phyloP scores from a whole-genome alignment of 2,329 filamentous ascomycete genomes.

The Sordariomycetes sp. region DNA sequence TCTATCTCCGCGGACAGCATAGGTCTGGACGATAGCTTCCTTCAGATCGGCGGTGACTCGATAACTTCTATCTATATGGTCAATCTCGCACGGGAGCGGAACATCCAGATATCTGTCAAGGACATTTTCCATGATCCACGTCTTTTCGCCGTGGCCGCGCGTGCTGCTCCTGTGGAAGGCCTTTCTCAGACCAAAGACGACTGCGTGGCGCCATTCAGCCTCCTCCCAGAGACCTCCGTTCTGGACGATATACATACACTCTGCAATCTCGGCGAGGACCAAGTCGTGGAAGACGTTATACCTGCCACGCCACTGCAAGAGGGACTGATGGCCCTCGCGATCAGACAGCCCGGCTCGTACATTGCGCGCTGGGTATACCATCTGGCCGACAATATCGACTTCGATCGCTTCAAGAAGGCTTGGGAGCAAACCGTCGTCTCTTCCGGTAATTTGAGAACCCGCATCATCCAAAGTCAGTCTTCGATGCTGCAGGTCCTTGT shows the following conservation, averaged over 20 bases:
- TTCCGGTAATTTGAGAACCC: slow-evolving; percentile 4
- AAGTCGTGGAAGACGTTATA: slow-evolving; percentile 19
- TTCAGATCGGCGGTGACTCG: slow-evolving; percentile 9
- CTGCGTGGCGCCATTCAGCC: neutral
- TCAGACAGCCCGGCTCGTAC: slow-evolving; percentile 19
- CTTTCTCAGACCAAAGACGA: neutral
- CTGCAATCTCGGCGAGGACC: too few species aligned
- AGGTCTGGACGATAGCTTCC: slow-evolving; percentile 6
- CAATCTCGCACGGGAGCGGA: neutral
- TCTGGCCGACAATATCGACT: slow-evolving; percentile 9
- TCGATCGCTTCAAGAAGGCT: slow-evolving; percentile 6
- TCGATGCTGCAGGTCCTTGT: slow-evolving; percentile 7
- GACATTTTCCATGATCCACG: slow-evolving; percentile 6
- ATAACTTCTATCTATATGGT: slow-evolving; percentile 8
- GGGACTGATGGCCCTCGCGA: slow-evolving; percentile 22
- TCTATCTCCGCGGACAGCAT: neutral
- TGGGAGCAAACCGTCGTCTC: slow-evolving; percentile 4
- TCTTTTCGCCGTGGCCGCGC: neutral
- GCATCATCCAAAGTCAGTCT: slow-evolving; percentile 6
- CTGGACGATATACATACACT: too few species aligned
- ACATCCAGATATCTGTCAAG: slow-evolving; percentile 3
- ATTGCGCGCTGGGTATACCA: slow-evolving; percentile 15
- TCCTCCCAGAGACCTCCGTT: too few species aligned
- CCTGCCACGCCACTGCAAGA: slow-evolving; percentile 26
- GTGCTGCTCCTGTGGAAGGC: neutral